Evolutionary conservation across 2,329 filamentous ascomycete species (phyloP).

Genomic region (Nigrograna mackinnonii): DNA sequence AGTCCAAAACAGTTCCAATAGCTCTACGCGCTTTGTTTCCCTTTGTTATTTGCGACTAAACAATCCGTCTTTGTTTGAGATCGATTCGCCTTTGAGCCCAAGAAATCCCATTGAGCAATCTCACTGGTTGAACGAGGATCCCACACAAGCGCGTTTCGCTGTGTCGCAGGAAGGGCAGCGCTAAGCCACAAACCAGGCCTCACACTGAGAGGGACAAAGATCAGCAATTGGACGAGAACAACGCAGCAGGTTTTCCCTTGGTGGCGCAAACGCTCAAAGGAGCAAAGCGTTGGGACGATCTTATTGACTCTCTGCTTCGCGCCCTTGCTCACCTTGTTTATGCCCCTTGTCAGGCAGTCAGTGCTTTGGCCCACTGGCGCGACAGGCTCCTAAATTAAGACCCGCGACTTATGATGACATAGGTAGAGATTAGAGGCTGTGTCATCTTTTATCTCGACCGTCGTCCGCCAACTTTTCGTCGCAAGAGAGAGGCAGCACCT

Average conservation of each 20-base stretch:
- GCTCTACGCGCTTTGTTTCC: too few relatives aligned
- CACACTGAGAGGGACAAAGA: conserved; percentile 15
- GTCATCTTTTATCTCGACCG: neutral
- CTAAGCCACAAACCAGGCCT: conserved; percentile 8
- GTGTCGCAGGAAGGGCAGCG: conserved; percentile 34
- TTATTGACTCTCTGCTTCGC: too few relatives aligned
- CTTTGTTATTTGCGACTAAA: too few relatives aligned
- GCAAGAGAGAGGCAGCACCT: conserved; percentile 2
- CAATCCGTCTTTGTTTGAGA: too few relatives aligned
- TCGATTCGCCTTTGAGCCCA: too few relatives aligned
- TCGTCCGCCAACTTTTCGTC: neutral
- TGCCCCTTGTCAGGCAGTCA: too few relatives aligned
- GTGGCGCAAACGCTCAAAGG: conserved; percentile 17
- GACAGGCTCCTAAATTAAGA: conserved; percentile 6
- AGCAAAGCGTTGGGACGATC: too few relatives aligned
- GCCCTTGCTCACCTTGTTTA: too few relatives aligned
- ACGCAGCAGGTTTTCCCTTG: conserved; percentile 13
- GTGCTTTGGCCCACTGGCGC: too few relatives aligned
- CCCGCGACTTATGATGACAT: conserved; percentile 5
- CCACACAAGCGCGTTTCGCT: conserved; percentile 24
- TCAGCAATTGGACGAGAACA: conserved; percentile 16
- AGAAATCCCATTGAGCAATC: too few relatives aligned
- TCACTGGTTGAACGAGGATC: too few relatives aligned
- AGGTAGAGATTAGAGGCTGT: conserved; percentile 19
- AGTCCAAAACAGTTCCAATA: too few relatives aligned